Conservation (phyloP, 192 early-diverging fungal genomes). For the Phycomyces blakesleeanus region DNA sequence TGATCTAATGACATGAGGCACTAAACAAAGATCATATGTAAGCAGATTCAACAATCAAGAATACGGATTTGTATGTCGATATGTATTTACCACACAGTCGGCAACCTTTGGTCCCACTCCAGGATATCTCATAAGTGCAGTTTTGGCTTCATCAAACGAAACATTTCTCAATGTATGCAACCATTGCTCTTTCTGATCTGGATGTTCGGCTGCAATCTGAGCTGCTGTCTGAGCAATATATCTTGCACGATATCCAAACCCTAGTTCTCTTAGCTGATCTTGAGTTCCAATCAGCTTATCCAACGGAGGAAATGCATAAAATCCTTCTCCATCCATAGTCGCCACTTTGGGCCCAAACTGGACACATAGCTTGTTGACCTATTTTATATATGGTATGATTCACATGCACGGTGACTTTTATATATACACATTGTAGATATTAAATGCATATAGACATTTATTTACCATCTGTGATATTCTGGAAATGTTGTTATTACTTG, state of each 20-base stretch:
- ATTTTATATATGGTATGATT: neutral
- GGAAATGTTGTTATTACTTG: constrained; percentile 90
- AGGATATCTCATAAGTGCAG: constrained; percentile 61
- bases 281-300: constrained; percentile 41
- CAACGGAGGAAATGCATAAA: constrained; percentile 71
- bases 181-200: constrained; percentile 52
- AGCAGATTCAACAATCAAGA: constrained; percentile 6
- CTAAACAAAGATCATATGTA: constrained; percentile 15
- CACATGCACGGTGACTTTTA: neutral
- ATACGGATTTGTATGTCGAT: neutral
- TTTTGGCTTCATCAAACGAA: constrained; percentile 55
- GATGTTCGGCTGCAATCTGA: constrained; percentile 37
- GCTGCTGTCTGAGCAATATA: constrained; percentile 78
- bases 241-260: constrained; percentile 94
- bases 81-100: constrained; percentile 73
- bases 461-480: constrained; percentile 83
- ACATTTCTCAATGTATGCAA: constrained; percentile 54
- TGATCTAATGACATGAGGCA: constrained; percentile 92
- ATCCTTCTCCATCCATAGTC: constrained; percentile 36
- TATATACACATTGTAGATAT: constrained; percentile 37
- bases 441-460: constrained; percentile 25
- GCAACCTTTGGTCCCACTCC: constrained; percentile 96
- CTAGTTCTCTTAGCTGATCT: constrained; percentile 69
- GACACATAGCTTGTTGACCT: constrained; percentile 48
- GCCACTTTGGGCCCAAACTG: constrained; percentile 43